phyloP scores from a whole-genome alignment of 2,329 filamentous ascomycete species.

The Cordyceps tenuipes region DNA sequence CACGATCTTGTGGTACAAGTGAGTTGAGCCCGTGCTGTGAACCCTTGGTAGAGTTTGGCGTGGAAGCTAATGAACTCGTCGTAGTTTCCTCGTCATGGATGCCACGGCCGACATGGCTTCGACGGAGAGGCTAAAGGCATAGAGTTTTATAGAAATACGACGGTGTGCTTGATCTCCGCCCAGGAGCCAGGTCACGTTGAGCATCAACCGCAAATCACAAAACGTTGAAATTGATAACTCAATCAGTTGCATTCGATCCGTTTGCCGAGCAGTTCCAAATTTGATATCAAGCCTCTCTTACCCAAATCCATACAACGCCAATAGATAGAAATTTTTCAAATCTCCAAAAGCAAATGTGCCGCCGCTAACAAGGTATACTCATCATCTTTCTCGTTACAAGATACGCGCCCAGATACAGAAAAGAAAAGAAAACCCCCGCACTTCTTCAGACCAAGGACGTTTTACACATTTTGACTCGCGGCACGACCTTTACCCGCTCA shows the following conservation, averaged over 20 bases:
- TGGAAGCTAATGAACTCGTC: slow-evolving; percentile 17
- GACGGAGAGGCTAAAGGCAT: slow-evolving; percentile 61
- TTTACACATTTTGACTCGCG: too few species aligned
- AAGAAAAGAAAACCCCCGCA: neutral
- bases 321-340: neutral
- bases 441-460: neutral
- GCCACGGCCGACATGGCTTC: slow-evolving; percentile 72
- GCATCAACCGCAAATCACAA: neutral
- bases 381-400: neutral
- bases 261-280: neutral
- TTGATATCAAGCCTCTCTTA: neutral
- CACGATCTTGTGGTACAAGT: slow-evolving; percentile 91
- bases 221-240: neutral
- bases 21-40: slow-evolving; percentile 34
- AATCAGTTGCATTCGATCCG: neutral
- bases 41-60: neutral
- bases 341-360: neutral
- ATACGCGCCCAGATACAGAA: neutral
- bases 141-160: slow-evolving; percentile 13
- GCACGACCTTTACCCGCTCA: slow-evolving; percentile 36
- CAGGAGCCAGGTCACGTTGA: neutral
- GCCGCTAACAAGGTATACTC: neutral
- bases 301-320: neutral
- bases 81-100: slow-evolving; percentile 79
- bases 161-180: neutral